phyloP scores from a whole-genome alignment of 2,329 filamentous ascomycete species.

The Blumeria graminis region DNA sequence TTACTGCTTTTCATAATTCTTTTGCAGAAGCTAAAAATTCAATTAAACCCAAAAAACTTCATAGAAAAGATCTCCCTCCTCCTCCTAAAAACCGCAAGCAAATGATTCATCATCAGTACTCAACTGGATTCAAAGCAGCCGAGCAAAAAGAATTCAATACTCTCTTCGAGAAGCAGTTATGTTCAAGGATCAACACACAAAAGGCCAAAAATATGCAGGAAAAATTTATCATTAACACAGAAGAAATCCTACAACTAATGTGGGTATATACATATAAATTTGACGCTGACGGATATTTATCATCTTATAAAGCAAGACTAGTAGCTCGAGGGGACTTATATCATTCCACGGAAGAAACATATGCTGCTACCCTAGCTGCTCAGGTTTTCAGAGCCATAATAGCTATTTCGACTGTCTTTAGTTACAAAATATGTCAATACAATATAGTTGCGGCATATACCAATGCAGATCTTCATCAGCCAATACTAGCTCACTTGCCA shows the following conservation, averaged over 20 bases:
- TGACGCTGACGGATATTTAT: constrained; percentile 7
- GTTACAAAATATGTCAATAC: neutral
- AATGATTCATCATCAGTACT: neutral
- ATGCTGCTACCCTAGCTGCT: neutral
- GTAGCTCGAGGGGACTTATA: constrained; percentile 9
- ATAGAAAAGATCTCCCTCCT: neutral
- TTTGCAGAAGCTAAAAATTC: neutral
- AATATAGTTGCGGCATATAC: neutral
- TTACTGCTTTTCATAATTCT: neutral
- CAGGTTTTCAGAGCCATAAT: neutral
- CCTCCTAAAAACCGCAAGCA: neutral
- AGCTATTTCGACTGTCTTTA: neutral
- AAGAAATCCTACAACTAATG: constrained; percentile 3
- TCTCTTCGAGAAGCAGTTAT: neutral
- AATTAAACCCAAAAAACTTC: neutral
- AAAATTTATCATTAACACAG: neutral
- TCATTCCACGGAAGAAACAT: constrained; percentile 1
- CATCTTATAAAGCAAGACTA: constrained; percentile 8
- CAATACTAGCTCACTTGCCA: neutral
- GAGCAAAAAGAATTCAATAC: neutral
- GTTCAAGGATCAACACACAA: neutral
- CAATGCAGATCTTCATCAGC: neutral
- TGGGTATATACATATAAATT: constrained; percentile 11
- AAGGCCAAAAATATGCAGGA: neutral
- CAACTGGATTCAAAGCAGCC: neutral